Percentiles rank a stretch among this genome's conserved stretches.
These are phyloP conservation scores for Gossypium raimondii DNA, from an alignment of 345 rosid genomes.

Conservation along the genomic window DNA sequence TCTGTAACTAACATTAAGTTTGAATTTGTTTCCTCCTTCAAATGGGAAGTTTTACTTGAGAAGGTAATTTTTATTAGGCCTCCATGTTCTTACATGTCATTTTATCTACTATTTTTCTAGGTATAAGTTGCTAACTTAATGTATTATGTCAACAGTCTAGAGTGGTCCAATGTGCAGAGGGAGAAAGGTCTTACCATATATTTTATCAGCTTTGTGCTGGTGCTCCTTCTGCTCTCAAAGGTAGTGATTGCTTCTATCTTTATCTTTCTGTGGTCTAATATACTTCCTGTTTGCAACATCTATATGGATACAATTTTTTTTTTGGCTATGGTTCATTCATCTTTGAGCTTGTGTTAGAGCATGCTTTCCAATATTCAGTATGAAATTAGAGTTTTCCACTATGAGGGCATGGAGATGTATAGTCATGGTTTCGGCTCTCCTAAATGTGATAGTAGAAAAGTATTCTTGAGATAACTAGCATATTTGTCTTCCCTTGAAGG, in stretches of 20 bases:
- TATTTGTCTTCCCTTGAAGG: not conserved
- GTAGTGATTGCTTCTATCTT: constrained; percentile 29
- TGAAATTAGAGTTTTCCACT: not conserved
- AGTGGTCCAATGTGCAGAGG: constrained; percentile 92
- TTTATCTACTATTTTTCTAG: constrained; percentile 10
- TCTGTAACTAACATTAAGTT: constrained; percentile 29
- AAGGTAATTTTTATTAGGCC: constrained; percentile 52
- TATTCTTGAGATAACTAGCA: not conserved
- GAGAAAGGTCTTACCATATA: constrained; percentile 97
- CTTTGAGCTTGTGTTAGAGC: not conserved
- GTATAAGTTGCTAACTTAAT: constrained; percentile 22
- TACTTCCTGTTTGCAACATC: not conserved
- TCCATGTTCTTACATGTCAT: constrained; percentile 16
- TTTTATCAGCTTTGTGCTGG: constrained; percentile 99
- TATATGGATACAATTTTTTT: not conserved
- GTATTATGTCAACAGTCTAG: constrained; percentile 73
- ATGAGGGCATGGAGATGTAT: not conserved
- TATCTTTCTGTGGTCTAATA: constrained; percentile 6
- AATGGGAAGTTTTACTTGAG: constrained; percentile 82
- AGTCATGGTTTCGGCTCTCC: not conserved
- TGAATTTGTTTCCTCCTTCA: constrained; percentile 26
- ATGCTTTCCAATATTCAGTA: not conserved
- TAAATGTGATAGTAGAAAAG: not conserved
- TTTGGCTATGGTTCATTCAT: not conserved
- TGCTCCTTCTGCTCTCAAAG: constrained; percentile 71